Base-by-base conservation (phyloP, 768 basidiomycete species). In the Auricularia auricula-judae region DNA sequence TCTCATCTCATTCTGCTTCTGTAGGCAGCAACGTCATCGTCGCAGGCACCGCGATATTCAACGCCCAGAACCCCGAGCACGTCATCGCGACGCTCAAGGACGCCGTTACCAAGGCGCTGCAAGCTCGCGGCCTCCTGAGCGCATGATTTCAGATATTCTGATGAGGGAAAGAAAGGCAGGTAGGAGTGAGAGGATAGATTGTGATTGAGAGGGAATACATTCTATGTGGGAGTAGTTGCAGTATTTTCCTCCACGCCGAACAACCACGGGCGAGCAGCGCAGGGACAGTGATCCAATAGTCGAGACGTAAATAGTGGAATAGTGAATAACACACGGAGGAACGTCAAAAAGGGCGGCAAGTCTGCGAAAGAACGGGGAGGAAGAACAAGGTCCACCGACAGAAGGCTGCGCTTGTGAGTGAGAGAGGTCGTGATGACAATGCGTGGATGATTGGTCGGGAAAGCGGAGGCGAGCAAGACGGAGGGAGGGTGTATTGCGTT, bases 1-100 rank as follows among this genome's bases (percentile, higher is more conserved):
- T 23, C 12, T 60, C 16, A 47, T 42, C 35, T 23, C 10, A 54
- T 42, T 1, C 1, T 8, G 18, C n/a, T 62, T 4, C 43, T 53
- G 3, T 68, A 95, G 96, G 96, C 23, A 94, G 93, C 76, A 99
- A 99, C 71, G 94, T 99, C 68, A 93, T 98, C 63, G 97, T 99
- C 35, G 95, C 97, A 12, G 97, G 97, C 12, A 98, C 95, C 5
- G 94, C 96, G 4, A 89, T 99, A 66, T 98, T 98, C 71, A 84
- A 82, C 51, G 87, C 93, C 2, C 71, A 81, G n/a, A 80, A 86
- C 70, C 90, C 97, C 0, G 86, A 86, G 54, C 76, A 83, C 44
- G 91, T 95, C 60, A 97, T 98, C 62, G 70, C 81, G 53, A 72
- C 79, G 7, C 76, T 98, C 44, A 93, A 90, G 75, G 77, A 81